phyloP scores from a whole-genome alignment of 306 rosid genomes.

The Morella rubra region DNA sequence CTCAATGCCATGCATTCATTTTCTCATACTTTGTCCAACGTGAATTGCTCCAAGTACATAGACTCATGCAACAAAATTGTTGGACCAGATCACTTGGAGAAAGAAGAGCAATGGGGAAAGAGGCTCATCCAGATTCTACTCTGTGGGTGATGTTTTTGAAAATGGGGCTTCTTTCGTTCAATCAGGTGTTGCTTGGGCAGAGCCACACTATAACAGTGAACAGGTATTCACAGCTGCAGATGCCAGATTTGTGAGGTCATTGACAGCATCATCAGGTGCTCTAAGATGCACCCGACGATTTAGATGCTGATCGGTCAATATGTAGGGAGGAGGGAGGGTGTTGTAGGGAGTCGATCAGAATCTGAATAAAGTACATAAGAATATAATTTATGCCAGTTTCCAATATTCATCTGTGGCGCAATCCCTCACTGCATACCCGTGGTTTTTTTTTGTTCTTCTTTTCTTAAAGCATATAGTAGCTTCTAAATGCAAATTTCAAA shows the following conservation, averaged over 20 bases:
- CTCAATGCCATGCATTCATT: too few species aligned
- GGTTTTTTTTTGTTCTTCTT: background rate
- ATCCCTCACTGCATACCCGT: background rate
- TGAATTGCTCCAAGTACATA: too few species aligned
- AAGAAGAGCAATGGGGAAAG: constrained; percentile 13
- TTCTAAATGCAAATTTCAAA: background rate
- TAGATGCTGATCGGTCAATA: constrained; percentile 24
- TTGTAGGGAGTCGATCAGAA: background rate
- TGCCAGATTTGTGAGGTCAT: constrained; percentile 25
- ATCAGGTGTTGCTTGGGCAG: constrained; percentile 22
- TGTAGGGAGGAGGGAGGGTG: background rate
- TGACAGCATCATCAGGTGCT: constrained; percentile 32
- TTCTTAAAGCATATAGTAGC: background rate
- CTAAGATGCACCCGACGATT: constrained; percentile 26
- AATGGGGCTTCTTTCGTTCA: constrained; percentile 35
- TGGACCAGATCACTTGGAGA: constrained; percentile 36
- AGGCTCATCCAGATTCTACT: constrained; percentile 33
- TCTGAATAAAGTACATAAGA: background rate
- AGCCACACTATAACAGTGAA: constrained; percentile 26
- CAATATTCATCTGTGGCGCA: background rate
- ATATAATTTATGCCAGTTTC: background rate
- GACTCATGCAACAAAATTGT: background rate
- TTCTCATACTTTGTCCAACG: too few species aligned
- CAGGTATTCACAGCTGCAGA: constrained; percentile 31
- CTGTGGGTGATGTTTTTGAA: constrained; percentile 39